Evolutionary conservation across 2,329 filamentous ascomycete species (phyloP).

Genomic region (Colletotrichum agaves): DNA sequence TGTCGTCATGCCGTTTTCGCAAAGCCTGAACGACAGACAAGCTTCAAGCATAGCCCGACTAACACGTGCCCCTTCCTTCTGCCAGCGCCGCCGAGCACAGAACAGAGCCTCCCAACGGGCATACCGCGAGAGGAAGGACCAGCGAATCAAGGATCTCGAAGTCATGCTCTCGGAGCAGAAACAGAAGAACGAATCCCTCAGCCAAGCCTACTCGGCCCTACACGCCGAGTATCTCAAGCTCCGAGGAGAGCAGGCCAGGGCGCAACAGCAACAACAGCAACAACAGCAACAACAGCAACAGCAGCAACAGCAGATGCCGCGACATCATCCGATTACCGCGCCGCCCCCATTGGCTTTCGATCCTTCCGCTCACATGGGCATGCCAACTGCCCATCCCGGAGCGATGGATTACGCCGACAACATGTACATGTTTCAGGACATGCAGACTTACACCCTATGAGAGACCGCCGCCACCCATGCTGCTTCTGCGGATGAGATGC

Average conservation of each 20-base stretch:
- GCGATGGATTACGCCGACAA: constrained; percentile 44
- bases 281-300: background rate
- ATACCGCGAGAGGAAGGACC: constrained; percentile 55
- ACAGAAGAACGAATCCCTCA: constrained; percentile 65
- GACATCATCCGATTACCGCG: constrained; percentile 11
- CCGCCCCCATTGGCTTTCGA: constrained; percentile 35
- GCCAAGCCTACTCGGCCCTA: constrained; percentile 63
- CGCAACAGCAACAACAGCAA: constrained; percentile 31
- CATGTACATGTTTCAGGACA: constrained; percentile 46
- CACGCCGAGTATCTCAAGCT: constrained; percentile 57
- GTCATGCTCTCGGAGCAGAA: constrained; percentile 63
- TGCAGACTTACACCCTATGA: constrained; percentile 41
- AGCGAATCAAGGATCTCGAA: constrained; percentile 73
- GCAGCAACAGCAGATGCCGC: constrained; percentile 24
- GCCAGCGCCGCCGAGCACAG: constrained; percentile 46
- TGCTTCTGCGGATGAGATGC: background rate
- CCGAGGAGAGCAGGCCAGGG: constrained; percentile 32
- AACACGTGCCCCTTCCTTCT: constrained; percentile 14
- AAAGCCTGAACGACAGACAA: background rate
- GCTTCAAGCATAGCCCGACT: background rate
- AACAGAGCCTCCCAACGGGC: constrained; percentile 48
- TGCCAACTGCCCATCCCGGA: constrained; percentile 37
- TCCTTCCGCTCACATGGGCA: constrained; percentile 27
- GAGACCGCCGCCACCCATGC: background rate
- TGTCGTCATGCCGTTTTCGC: background rate